Evolutionary conservation across 768 basidiomycete species (phyloP).

Genomic region (Leccinum subgranulosum): DNA sequence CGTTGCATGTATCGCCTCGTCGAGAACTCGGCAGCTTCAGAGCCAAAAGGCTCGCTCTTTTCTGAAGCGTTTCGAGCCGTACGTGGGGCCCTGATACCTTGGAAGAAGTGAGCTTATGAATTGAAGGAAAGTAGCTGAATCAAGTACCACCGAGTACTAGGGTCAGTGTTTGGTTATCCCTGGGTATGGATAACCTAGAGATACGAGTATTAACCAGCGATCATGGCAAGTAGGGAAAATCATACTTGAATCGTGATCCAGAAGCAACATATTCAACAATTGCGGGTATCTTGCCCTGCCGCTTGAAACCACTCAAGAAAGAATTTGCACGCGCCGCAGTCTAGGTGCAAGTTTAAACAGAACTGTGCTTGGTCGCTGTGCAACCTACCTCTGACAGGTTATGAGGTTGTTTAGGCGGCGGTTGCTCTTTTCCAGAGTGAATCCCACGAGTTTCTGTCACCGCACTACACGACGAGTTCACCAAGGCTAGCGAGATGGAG

Average conservation of each 20-base stretch:
- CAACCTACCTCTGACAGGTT: conserved; percentile 85
- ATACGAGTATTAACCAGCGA: background rate
- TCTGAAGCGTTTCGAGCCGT: conserved; percentile 78
- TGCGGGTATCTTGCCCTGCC: conserved; percentile 77
- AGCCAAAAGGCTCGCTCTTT: conserved; percentile 86
- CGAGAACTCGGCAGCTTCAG: conserved; percentile 78
- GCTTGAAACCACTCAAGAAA: conserved; percentile 90
- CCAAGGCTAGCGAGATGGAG: background rate
- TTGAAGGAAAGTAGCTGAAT: background rate
- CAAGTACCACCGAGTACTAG: conserved; percentile 80
- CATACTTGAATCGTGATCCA: conserved; percentile 92
- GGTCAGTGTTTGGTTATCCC: conserved; percentile 91
- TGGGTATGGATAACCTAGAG: conserved; percentile 73
- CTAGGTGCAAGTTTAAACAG: conserved; percentile 33
- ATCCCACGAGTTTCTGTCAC: conserved; percentile 75
- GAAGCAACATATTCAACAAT: conserved; percentile 92
- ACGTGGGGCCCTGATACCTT: conserved; percentile 89
- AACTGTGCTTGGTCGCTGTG: background rate
- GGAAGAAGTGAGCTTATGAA: conserved; percentile 5
- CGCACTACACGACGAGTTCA: conserved; percentile 50
- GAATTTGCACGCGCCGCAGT: conserved; percentile 72
- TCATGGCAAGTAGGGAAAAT: conserved; percentile 4
- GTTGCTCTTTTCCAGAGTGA: conserved; percentile 88
- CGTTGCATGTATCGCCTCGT: conserved; percentile 86
- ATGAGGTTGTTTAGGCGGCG: conserved; percentile 73